Evolutionary conservation across 768 basidiomycete genomes (phyloP), one percentile per base, ranked within the genome.

Genomic region (Psilocybe subaeruginosa): DNA sequence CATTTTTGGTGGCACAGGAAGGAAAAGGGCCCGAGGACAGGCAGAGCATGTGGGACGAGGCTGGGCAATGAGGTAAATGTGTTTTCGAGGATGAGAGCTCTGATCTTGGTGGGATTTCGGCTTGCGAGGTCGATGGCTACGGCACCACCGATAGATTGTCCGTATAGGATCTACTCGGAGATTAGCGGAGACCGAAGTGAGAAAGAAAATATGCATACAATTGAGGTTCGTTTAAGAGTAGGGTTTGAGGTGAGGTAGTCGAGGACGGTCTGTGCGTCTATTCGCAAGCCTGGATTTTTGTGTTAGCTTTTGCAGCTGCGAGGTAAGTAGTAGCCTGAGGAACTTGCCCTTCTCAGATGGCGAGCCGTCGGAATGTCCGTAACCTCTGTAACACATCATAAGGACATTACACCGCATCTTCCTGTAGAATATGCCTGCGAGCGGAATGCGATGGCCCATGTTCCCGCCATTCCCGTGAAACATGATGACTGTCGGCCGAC

Each of bases 361-460:
- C 0, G 82, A 82, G 2, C 97, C 97, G 66, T 95, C 91, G 0
- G 93, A 95, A 29, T 78, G 82, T 2, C 96, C 97, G 69, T 99
- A 99, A 91, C 95, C 95, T 69, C 97, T 79, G 71, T 99, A 99
- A 51, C 92, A 95, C 61, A 97, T 77, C 90, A 98, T 94, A 43
- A 99, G 77, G 3, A 97, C 94, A 70, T 99, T 98, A 73, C 95
- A 97, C 14, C 92, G 82, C 86, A 94, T 88, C 69, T 86, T 85
- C 50, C 85, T 75, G 69, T 84, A 92, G 70, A 98, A 97, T 35
- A 93, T 83, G 53, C 84, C 83, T 0, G 92, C 96, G 29, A 97
- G 78, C 1, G 95, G 97, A 70, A 98, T 84, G 27, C 97, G 85
- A 70, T 99, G 97, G 0, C 97, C 96, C 41, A 87, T 80, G 66